A percentile compares a stretch with the other conserved stretches of the same genome.
phyloP scores from a whole-genome alignment of 306 rosid species.

The Neltuma alba region DNA sequence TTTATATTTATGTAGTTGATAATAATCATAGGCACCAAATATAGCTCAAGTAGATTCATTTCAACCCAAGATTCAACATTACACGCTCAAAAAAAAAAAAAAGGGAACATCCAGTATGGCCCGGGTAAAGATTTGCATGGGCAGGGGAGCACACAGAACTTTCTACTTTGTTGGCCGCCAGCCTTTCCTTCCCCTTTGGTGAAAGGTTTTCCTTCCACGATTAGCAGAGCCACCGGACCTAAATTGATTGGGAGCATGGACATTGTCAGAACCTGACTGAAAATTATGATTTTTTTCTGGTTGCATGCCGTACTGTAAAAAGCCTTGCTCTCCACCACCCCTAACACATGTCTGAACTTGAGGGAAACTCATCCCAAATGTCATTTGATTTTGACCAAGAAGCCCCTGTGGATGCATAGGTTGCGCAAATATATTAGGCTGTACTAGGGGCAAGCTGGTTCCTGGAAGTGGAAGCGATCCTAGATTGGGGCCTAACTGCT shows the following conservation, averaged over 20 bases:
- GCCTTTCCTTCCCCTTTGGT: conserved; percentile 57
- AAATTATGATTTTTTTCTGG: conserved; percentile 40
- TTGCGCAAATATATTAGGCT: conserved; percentile 49
- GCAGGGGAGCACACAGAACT: conserved; percentile 2
- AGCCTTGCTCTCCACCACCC: conserved; percentile 45
- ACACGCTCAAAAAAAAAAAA: neutral
- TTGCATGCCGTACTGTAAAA: conserved; percentile 40
- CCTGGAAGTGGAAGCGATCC: conserved; percentile 32
- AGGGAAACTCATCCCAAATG: conserved; percentile 46
- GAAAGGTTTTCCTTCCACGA: conserved; percentile 54
- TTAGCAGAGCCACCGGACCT: conserved; percentile 45
- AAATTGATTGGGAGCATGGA: conserved; percentile 46
- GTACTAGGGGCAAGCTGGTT: conserved; percentile 39
- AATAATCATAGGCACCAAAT: neutral
- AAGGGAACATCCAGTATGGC: conserved; percentile 27
- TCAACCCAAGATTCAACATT: neutral
- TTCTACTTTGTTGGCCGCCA: conserved; percentile 55
- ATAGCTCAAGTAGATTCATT: neutral
- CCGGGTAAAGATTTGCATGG: neutral
- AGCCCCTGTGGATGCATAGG: conserved; percentile 48
- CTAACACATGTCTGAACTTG: conserved; percentile 38
- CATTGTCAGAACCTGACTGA: conserved; percentile 41
- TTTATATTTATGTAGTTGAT: neutral
- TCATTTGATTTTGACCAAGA: conserved; percentile 57
- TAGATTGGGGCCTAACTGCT: conserved; percentile 53